Evolutionary conservation across 495 filamentous ascomycete genomes (phyloP).

Genomic region (Hypoxylon subgilvum): DNA sequence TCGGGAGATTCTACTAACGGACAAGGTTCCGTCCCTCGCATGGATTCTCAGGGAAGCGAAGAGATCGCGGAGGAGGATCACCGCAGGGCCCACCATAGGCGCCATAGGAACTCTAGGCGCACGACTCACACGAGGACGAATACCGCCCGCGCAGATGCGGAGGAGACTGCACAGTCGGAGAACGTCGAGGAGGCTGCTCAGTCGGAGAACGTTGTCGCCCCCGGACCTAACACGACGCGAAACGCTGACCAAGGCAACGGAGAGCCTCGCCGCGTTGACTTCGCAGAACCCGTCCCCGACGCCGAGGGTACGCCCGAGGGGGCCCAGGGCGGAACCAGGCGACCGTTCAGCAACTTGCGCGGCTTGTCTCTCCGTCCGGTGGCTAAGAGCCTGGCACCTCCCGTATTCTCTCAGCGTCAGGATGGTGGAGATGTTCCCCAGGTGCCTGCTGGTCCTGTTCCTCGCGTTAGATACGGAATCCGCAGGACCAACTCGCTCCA

Average conservation of each 20-base stretch:
- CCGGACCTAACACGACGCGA: conserved; percentile 29
- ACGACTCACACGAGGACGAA: conserved; percentile 45
- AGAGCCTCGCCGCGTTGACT: conserved; percentile 54
- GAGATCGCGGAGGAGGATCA: conserved; percentile 50
- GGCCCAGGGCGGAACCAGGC: conserved; percentile 26
- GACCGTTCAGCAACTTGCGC: conserved; percentile 51
- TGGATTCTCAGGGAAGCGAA: conserved; percentile 39
- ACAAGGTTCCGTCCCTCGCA: conserved; percentile 31
- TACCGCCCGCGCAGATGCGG: conserved; percentile 21
- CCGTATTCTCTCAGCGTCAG: conserved; percentile 49
- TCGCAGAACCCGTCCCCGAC: conserved; percentile 24
- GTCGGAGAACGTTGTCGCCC: conserved; percentile 43
- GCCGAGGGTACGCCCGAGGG: conserved; percentile 45
- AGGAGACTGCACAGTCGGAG: conserved; percentile 32
- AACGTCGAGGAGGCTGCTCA: conserved; percentile 32
- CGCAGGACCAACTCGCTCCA: conserved; percentile 82
- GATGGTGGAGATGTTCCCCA: conserved; percentile 26
- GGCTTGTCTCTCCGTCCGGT: conserved; percentile 50
- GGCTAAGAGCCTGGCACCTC: conserved; percentile 52
- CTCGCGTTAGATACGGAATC: conserved; percentile 64
- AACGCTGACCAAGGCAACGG: conserved; percentile 25
- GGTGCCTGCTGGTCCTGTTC: conserved; percentile 51
- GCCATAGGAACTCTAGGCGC: conserved; percentile 38
- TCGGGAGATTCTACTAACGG: conserved; percentile 43
- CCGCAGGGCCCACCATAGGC: conserved; percentile 37